Evolutionary conservation across 78 protist genomes (phyloP).

Genomic region (Pigoraptor vietnamica): DNA sequence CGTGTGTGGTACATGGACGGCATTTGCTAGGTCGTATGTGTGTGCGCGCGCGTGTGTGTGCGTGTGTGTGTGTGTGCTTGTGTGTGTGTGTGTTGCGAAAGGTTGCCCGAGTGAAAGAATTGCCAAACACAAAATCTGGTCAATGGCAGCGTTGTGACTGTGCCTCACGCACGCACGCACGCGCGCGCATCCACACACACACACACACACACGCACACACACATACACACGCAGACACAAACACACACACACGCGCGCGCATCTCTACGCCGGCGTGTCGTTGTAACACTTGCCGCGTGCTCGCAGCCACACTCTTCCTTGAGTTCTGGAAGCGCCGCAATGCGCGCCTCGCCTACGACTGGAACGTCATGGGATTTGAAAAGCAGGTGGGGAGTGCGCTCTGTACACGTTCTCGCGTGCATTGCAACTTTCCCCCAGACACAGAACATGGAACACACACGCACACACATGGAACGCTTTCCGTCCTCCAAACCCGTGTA

Average conservation of each 20-base stretch:
- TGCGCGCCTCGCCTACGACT: background rate
- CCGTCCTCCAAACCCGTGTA: background rate
- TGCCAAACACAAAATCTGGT: background rate
- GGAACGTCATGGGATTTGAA: slow-evolving; percentile 1
- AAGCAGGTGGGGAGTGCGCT: background rate
- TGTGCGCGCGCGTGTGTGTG: background rate
- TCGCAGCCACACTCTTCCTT: slow-evolving; percentile 3
- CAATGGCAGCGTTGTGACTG: background rate
- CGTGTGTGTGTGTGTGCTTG: background rate
- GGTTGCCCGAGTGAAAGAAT: background rate
- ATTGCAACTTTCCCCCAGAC: background rate
- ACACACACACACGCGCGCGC: too few relatives aligned
- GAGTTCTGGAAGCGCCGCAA: slow-evolving; percentile 45
- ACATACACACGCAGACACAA: too few relatives aligned
- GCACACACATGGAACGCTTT: too few relatives aligned
- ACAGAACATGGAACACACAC: too few relatives aligned
- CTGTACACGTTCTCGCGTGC: background rate
- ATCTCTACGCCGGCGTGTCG: too few relatives aligned
- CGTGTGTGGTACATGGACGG: background rate
- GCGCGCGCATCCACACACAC: too few relatives aligned
- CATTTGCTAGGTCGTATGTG: background rate
- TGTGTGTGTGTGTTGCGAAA: background rate
- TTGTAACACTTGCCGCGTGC: too few relatives aligned
- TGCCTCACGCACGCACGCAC: background rate
- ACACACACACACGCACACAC: background rate